Percentiles rank a stretch among this genome's conserved stretches.
Evolutionary conservation across 345 rosid genomes (phyloP).

Genomic region (Eucalyptus pauciflora): DNA sequence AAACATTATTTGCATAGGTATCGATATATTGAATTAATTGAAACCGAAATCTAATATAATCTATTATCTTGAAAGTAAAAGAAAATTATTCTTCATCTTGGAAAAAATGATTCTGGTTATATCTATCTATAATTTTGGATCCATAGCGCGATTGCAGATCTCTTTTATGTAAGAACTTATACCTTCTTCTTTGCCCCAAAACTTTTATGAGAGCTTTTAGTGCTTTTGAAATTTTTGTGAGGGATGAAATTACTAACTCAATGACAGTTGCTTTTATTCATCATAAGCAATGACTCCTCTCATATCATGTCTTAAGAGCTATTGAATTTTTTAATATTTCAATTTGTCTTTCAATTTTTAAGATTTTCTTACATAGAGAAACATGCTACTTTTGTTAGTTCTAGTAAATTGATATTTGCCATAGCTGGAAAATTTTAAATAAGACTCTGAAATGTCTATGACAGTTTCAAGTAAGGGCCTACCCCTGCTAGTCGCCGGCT

Average conservation of each 20-base stretch:
- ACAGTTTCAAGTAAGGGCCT: too few relatives aligned
- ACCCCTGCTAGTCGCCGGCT: rapidly evolving
- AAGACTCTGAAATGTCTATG: too few relatives aligned
- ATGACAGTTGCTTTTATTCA: neutral
- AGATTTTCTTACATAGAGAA: neutral
- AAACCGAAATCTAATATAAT: neutral
- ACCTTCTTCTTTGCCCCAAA: neutral
- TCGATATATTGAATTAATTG: neutral
- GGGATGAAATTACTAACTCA: neutral
- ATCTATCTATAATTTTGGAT: neutral
- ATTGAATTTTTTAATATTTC: neutral
- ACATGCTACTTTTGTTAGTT: neutral
- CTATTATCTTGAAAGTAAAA: neutral
- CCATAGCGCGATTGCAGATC: neutral
- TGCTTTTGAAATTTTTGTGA: neutral
- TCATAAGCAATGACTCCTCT: neutral
- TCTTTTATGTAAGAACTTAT: neutral
- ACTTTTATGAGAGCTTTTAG: neutral
- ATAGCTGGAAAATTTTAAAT: neutral
- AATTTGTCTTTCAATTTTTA: neutral
- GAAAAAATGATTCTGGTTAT: neutral
- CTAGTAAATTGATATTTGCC: neutral
- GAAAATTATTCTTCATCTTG: neutral
- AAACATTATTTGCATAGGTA: neutral
- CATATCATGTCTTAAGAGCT: neutral